Conservation (phyloP, 2,329 filamentous ascomycete species). For the Rhinocladiella mackenziei region DNA sequence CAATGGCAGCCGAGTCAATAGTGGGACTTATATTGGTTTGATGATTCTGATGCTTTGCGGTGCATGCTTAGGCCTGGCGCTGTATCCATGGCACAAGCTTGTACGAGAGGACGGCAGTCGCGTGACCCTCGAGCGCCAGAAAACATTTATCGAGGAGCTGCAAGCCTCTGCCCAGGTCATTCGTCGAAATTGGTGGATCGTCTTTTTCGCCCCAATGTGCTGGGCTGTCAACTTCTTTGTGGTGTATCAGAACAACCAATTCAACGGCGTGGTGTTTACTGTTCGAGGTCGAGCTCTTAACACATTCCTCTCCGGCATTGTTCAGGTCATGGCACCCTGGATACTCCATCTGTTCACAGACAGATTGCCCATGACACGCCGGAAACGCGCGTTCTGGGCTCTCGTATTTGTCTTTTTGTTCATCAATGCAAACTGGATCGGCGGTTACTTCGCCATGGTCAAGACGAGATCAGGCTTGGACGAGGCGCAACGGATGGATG, state of each 20-base stretch:
- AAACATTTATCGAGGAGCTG: constrained; percentile 27
- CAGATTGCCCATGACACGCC: constrained; percentile 22
- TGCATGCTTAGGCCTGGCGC: constrained; percentile 57
- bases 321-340: constrained; percentile 27
- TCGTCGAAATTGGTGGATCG: constrained; percentile 26
- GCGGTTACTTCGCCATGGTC: constrained; percentile 17
- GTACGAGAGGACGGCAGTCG: constrained; percentile 65
- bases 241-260: constrained; percentile 30
- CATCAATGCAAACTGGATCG: constrained; percentile 29
- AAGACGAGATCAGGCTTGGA: constrained; percentile 2
- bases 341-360: constrained; percentile 25
- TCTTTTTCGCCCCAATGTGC: constrained; percentile 28
- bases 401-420: constrained; percentile 23
- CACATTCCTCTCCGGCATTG: constrained; percentile 27
- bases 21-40: constrained; percentile 71
- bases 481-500: constrained; percentile 5
- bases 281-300: constrained; percentile 29
- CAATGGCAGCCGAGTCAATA: constrained; percentile 49
- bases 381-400: constrained; percentile 25
- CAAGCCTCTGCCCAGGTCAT: constrained; percentile 23
- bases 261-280: constrained; percentile 27
- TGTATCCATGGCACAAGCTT: constrained; percentile 63
- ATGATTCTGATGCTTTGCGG: constrained; percentile 66
- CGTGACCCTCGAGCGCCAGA: constrained; percentile 31
- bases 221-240: constrained; percentile 29